A percentile compares a stretch with the other conserved stretches of the same genome.
Conservation (phyloP, 2,329 filamentous ascomycete species). For the Sclerotinia borealis region DNA sequence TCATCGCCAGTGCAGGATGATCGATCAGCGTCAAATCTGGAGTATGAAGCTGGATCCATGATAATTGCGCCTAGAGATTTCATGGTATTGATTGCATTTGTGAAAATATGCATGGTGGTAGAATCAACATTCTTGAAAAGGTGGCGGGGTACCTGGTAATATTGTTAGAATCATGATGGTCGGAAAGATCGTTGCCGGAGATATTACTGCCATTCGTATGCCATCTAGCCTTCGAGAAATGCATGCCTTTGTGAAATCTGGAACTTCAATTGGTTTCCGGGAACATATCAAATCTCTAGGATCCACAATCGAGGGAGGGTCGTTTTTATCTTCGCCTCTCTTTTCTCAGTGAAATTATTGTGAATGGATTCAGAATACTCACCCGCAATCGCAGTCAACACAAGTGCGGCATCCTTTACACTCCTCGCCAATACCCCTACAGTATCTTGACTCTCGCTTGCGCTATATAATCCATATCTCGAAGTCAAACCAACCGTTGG, state of each 20-base stretch:
- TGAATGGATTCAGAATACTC: constrained; percentile 11
- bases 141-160: constrained; percentile 2
- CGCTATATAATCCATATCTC: constrained; percentile 55
- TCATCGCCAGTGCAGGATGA: not conserved
- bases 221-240: not conserved
- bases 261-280: not conserved
- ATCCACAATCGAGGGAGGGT: not conserved
- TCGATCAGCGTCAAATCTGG: constrained; percentile 41
- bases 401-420: constrained; percentile 57
- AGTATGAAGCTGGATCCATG: constrained; percentile 61
- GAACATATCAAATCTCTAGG: not conserved
- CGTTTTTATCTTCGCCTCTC: not conserved
- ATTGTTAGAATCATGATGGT: not conserved
- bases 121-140: not conserved
- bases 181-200: not conserved
- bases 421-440: constrained; percentile 44
- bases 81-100: not conserved
- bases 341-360: not conserved
- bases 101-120: not conserved
- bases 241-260: not conserved
- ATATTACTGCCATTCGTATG: constrained; percentile 1
- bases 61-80: constrained; percentile 36
- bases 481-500: constrained; percentile 59
- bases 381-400: constrained; percentile 57
- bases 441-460: constrained; percentile 56